Conservation (phyloP, 164 flowering plant species). For the Protea cynaroides region DNA sequence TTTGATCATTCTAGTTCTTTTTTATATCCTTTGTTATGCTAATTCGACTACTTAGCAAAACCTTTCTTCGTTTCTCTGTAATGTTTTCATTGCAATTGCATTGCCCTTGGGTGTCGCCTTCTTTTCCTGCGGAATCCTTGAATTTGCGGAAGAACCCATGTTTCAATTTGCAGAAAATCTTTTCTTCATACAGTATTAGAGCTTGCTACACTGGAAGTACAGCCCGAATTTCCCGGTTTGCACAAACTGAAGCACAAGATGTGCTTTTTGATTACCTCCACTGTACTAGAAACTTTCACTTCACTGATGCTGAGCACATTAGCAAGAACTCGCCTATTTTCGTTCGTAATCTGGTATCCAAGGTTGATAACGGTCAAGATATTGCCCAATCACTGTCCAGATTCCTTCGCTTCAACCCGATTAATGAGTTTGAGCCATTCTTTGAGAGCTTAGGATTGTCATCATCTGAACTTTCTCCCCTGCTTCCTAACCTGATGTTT, state of each 20-base stretch:
- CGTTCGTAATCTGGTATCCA: constrained; percentile 31
- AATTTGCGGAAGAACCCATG: constrained; percentile 2
- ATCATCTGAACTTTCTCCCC: constrained; percentile 25
- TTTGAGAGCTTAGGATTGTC: constrained; percentile 65
- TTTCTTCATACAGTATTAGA: constrained; percentile 21
- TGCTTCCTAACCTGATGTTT: constrained; percentile 53
- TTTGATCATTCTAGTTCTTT: too few species aligned
- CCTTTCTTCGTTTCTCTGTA: background rate
- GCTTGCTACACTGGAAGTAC: constrained; percentile 1
- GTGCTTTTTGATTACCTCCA: constrained; percentile 56
- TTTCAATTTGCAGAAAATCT: constrained; percentile 11
- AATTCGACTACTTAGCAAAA: too few species aligned
- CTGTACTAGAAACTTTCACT: constrained; percentile 40
- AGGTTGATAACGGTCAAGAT: constrained; percentile 34
- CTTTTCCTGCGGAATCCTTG: background rate
- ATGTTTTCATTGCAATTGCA: background rate
- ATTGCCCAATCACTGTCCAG: constrained; percentile 25
- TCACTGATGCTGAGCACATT: constrained; percentile 53
- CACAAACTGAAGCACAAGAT: constrained; percentile 38
- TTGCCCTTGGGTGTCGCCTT: background rate
- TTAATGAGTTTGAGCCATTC: constrained; percentile 67
- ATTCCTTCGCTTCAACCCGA: constrained; percentile 49
- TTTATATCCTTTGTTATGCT: too few species aligned
- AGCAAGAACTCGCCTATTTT: constrained; percentile 58
- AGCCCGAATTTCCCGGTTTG: constrained; percentile 28